Percentiles rank a stretch among this genome's conserved stretches.
phyloP scores from a whole-genome alignment of 202 grass and related monocot genomes.

The Miscanthus sacchariflorus region DNA sequence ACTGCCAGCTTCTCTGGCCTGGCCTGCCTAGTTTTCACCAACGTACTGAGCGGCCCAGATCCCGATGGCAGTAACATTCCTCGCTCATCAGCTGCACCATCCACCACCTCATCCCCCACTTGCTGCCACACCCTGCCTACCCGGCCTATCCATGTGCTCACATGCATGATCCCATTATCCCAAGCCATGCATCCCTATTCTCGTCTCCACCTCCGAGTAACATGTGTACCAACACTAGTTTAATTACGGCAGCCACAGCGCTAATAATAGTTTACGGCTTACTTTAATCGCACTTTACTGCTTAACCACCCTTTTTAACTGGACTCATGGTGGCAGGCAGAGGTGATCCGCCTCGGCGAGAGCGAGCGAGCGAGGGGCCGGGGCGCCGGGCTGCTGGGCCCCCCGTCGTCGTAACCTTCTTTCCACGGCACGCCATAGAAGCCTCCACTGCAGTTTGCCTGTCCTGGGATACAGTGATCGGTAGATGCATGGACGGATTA shows the following conservation, averaged over 20 bases:
- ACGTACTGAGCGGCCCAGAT: slow-evolving; percentile 55
- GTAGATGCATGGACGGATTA: neutral
- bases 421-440: slow-evolving; percentile 70
- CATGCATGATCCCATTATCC: slow-evolving; percentile 51
- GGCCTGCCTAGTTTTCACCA: slow-evolving; percentile 51
- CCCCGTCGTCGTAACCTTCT: slow-evolving; percentile 48
- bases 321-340: neutral
- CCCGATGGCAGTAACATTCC: slow-evolving; percentile 83
- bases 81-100: neutral
- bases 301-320: slow-evolving; percentile 5
- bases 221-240: slow-evolving; percentile 15
- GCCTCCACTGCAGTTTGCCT: slow-evolving; percentile 55
- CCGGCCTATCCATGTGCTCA: slow-evolving; percentile 55
- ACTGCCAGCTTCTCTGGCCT: neutral
- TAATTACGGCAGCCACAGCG: slow-evolving; percentile 15
- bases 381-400: neutral
- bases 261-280: slow-evolving; percentile 35
- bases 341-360: slow-evolving; percentile 38
- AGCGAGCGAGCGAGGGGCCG: neutral
- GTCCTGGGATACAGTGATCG: slow-evolving; percentile 42
- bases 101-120: neutral
- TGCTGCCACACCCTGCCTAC: neutral
- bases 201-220: neutral
- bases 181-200: neutral
- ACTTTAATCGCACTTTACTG: slow-evolving; percentile 37